Evolutionary conservation across 805 yeast species (phyloP), one percentile per base, ranked within the genome.

Genomic region (Metschnikowia arizonensis): DNA sequence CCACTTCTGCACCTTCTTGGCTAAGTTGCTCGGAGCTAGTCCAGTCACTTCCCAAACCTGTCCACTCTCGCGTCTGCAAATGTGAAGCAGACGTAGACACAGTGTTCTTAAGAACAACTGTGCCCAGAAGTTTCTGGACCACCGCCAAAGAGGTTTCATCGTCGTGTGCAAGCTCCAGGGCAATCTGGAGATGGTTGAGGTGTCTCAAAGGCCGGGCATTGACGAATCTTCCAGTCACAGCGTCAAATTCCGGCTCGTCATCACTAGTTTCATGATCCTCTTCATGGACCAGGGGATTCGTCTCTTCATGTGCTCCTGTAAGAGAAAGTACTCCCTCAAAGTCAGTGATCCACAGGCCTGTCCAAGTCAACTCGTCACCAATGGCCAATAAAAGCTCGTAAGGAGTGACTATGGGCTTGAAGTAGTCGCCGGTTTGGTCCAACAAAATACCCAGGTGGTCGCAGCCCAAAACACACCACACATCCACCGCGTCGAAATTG

Each of bases 391-490:
- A 77, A 33, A 93, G 68, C 62, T 93, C 99, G 63, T 87, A 91
- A 0, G 98, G 98, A 0, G 99, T 93, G 15, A 93, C 80, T 9
- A 93, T 85, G 0, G 98, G 98, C 62, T 83, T 88, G 68, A 79
- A 88, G 60, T 84, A 91, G 49, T 88, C 95, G 50, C 83, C 86
- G 39, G 68, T 69, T 46, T 82, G 79, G 62, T 91, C 96, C 11
- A 93, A 63, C 30, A 91, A 81, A 19, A 91, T 83, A 4, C 99
- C 99, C 43, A 95, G 90, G 55, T 89, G 88, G 9, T 95, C 89
- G 62, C 99, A 93, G 0, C 99, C 99, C 11, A 93, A 65, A 10
- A 93, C 78, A 58, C 95, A 90, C 98, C 99, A 93, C 18, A 87
- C 76, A 55, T 93, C 98, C 11, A 93, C 78, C n/a, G 81, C 82